Base-by-base conservation (phyloP, 306 rosid species). In the Carpinus fangiana region DNA sequence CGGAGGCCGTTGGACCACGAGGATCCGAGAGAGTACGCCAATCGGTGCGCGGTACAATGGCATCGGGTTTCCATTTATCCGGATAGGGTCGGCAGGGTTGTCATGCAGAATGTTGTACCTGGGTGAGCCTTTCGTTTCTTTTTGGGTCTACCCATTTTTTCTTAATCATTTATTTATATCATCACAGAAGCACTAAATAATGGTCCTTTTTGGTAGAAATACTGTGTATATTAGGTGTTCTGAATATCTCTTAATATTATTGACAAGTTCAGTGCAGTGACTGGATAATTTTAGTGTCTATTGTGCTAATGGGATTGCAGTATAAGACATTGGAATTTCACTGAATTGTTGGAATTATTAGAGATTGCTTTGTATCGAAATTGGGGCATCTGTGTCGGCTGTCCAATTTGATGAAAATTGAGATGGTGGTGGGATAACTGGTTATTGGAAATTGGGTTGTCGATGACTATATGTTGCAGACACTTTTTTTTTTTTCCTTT, bases 31-130 rank as follows among this genome's bases (percentile, higher is more conserved):
- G 97, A 95, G 76, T 95, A 87, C 54, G 98, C 99, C 0, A 89
- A 90, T 59, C 88, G 97, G 12, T 85, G 90, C 21, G 72, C 79
- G 6, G 74, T 93, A 77, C 99, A 95, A 84, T 95, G 99, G 99
- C 99, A 95, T 75, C 89, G 99, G 38, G 93, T 95, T 55, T 81
- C 91, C 0, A 55, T 95, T 70, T 93, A 95, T 86, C 90, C 90
- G 0, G 86, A 82, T 76, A 76, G 81, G 77, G 80, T 95, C 66
- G 96, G 97, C 59, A 74, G 8, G 17, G 20, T 91, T 61, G 83
- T 78, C 60, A 50, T 82, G 89, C 79, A 88, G 76, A 82, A 81
- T 45, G 90, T 67, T 79, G 48, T 60, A 70, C 89, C 93, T 0
- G 93, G 96, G 98, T 92, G 18, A 74, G 88, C 60, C 21, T 59